Percentiles rank a stretch among this genome's conserved stretches.
phyloP scores from a whole-genome alignment of 768 basidiomycete species.

The Mycena galopus region DNA sequence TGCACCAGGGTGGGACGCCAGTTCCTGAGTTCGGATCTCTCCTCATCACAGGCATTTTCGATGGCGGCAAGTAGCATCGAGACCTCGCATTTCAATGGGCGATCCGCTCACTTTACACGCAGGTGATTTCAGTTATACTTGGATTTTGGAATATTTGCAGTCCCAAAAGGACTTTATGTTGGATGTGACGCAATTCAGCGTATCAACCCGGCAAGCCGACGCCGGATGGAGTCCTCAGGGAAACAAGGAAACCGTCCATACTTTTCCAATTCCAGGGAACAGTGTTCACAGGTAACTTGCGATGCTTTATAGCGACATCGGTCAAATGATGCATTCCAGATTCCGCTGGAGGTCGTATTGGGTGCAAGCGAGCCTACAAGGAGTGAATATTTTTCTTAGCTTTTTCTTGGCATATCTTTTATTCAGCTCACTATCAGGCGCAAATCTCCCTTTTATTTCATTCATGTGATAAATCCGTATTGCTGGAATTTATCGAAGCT shows the following conservation, averaged over 20 bases:
- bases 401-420: neutral
- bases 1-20: neutral
- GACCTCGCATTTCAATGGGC: no score
- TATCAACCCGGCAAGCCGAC: conserved; percentile 16
- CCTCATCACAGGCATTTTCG: conserved; percentile 7
- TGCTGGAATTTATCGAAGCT: conserved; percentile 17
- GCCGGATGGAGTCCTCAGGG: conserved; percentile 5
- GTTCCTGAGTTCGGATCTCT: neutral
- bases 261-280: neutral
- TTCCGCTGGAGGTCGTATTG: conserved; percentile 25
- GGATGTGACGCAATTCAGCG: neutral
- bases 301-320: neutral
- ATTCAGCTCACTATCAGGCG: neutral
- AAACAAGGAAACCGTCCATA: conserved; percentile 3
- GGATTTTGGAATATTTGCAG: conserved; percentile 21
- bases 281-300: no score
- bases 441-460: conserved; percentile 16
- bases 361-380: conserved; percentile 13
- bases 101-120: neutral
- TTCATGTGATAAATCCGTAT: conserved; percentile 14
- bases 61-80: neutral
- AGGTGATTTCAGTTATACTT: conserved; percentile 16
- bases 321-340: neutral
- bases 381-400: neutral
- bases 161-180: conserved; percentile 5